phyloP scores from a whole-genome alignment of 257 asterid genomes.

The Gynochthodes officinalis region DNA sequence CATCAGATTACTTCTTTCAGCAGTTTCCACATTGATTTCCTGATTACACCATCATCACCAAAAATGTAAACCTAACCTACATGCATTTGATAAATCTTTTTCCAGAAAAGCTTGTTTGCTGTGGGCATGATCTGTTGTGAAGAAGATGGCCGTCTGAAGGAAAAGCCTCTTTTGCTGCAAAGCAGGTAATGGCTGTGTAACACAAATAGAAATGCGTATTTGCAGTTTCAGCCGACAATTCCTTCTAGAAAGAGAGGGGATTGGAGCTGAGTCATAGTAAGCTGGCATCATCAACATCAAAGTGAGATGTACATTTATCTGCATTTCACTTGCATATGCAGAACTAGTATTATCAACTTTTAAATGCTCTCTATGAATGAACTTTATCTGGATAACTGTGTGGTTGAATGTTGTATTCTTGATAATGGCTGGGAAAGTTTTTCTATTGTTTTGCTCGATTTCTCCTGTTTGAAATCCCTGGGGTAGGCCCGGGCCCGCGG shows the following conservation, averaged over 20 bases:
- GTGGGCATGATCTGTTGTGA: constrained; percentile 97
- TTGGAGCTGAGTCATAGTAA: background rate
- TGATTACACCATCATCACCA: constrained; percentile 15
- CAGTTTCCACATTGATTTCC: constrained; percentile 9
- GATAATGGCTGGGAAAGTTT: too few species aligned
- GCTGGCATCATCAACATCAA: background rate
- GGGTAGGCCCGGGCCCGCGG: too few species aligned
- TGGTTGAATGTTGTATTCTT: background rate
- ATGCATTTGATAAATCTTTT: constrained; percentile 23
- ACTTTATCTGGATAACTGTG: background rate
- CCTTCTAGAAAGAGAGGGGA: background rate
- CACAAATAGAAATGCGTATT: background rate
- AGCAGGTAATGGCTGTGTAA: constrained; percentile 56
- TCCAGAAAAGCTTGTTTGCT: constrained; percentile 78
- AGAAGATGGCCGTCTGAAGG: constrained; percentile 98
- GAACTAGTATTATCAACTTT: background rate
- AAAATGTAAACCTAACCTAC: constrained; percentile 9
- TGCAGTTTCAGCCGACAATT: background rate
- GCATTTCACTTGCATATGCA: background rate
- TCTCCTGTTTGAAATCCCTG: background rate
- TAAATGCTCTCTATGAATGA: background rate
- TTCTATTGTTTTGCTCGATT: background rate
- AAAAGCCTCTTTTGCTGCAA: constrained; percentile 84
- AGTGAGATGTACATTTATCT: background rate
- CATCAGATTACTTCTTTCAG: constrained; percentile 1